These are phyloP conservation scores for Neospermospora avenae DNA, from an alignment of 2,329 filamentous ascomycete species.

Conservation along the genomic window DNA sequence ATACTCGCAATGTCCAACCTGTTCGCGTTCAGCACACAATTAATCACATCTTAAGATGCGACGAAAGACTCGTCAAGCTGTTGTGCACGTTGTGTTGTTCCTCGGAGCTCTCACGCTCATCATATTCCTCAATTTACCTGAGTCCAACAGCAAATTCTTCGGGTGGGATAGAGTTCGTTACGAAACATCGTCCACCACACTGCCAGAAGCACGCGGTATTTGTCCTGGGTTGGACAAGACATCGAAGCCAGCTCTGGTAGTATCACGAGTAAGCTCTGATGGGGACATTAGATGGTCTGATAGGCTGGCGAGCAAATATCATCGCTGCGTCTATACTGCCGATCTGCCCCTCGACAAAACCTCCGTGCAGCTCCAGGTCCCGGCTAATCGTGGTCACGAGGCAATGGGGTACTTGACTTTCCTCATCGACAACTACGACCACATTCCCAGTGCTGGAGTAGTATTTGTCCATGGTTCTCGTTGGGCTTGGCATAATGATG, in stretches of 20 bases:
- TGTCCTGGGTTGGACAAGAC: slow-evolving; percentile 41
- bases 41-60: slow-evolving; percentile 33
- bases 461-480: slow-evolving; percentile 44
- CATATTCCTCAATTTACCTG: slow-evolving; percentile 38
- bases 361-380: slow-evolving; percentile 39
- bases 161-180: slow-evolving; percentile 45
- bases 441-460: slow-evolving; percentile 38
- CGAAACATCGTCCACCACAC: slow-evolving; percentile 35
- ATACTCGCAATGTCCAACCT: neutral
- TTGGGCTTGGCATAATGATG: slow-evolving; percentile 45
- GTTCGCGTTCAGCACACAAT: neutral
- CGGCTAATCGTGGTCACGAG: slow-evolving; percentile 45
- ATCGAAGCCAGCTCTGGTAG: slow-evolving; percentile 44
- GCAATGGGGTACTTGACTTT: slow-evolving; percentile 47
- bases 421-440: slow-evolving; percentile 44
- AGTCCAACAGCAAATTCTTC: slow-evolving; percentile 36
- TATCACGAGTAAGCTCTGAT: slow-evolving; percentile 41
- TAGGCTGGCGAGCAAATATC: slow-evolving; percentile 38
- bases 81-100: slow-evolving; percentile 39
- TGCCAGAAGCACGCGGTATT: slow-evolving; percentile 39
- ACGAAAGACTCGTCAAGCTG: slow-evolving; percentile 37
- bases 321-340: slow-evolving; percentile 44
- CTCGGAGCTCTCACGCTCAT: slow-evolving; percentile 34
- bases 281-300: slow-evolving; percentile 43
- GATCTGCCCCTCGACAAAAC: slow-evolving; percentile 34